Evolutionary conservation across 1,139 yeast species (phyloP).

Genomic region (Yamadazyma aaseri): DNA sequence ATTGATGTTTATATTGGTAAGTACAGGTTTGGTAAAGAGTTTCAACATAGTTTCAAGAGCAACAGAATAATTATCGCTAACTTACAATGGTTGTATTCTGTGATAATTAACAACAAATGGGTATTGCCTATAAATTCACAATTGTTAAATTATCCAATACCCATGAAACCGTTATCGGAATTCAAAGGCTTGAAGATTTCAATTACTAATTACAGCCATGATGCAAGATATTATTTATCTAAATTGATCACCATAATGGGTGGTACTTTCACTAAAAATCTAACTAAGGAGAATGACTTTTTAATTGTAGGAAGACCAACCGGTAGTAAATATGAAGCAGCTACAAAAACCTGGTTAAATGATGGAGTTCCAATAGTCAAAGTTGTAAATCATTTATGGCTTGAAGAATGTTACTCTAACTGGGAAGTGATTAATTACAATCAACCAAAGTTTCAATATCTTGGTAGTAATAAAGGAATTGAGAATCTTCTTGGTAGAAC

Average conservation of each 20-base stretch:
- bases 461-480: conserved; percentile 39
- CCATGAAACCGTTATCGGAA: conserved; percentile 48
- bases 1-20: conserved; percentile 68
- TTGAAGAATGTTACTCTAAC: conserved; percentile 73
- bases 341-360: conserved; percentile 53
- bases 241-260: conserved; percentile 69
- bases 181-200: conserved; percentile 57
- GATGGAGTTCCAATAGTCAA: conserved; percentile 37
- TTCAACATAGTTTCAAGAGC: conserved; percentile 25
- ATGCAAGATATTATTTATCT: conserved; percentile 70
- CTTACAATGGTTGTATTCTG: conserved; percentile 70
- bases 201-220: conserved; percentile 82
- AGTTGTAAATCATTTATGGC: conserved; percentile 80
- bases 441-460: conserved; percentile 36
- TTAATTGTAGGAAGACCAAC: conserved; percentile 64
- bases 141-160: conserved; percentile 73
- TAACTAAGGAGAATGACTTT: conserved; percentile 68
- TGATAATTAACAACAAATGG: conserved; percentile 58
- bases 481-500: conserved; percentile 54
- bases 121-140: conserved; percentile 52
- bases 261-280: conserved; percentile 69
- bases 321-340: conserved; percentile 79
- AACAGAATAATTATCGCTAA: conserved; percentile 54
- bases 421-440: conserved; percentile 55
- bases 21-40: conserved; percentile 56